Evolutionary conservation across 2,329 filamentous ascomycete species (phyloP).

Genomic region (Colletotrichum shisoi): DNA sequence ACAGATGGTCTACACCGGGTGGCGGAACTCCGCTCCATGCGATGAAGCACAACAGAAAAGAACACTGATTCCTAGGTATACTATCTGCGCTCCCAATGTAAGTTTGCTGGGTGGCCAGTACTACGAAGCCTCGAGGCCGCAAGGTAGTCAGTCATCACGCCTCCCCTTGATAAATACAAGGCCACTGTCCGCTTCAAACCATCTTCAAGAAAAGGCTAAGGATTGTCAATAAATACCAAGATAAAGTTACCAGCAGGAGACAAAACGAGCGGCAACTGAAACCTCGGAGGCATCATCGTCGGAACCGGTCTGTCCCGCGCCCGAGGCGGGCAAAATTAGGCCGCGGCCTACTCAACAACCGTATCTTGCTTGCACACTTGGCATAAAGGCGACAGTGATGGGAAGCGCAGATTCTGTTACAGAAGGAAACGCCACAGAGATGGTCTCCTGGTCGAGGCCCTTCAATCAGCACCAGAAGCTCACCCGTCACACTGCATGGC

Average conservation of each 20-base stretch:
- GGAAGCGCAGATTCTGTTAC: constrained; percentile 20
- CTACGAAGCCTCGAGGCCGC: constrained; percentile 1
- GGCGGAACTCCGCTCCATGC: not conserved
- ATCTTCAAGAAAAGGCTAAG: constrained; percentile 9
- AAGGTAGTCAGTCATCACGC: too few species aligned
- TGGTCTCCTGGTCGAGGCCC: not conserved
- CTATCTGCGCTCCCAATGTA: not conserved
- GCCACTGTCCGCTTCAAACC: constrained; percentile 18
- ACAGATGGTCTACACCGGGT: not conserved
- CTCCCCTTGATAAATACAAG: not conserved
- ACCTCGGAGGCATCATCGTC: constrained; percentile 28
- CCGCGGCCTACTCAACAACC: too few species aligned
- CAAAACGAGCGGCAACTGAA: constrained; percentile 26
- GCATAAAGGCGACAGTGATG: constrained; percentile 31
- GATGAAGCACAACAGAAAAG: not conserved
- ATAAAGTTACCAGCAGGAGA: not conserved
- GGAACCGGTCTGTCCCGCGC: constrained; percentile 13
- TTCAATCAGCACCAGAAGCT: constrained; percentile 11
- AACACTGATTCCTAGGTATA: constrained; percentile 1
- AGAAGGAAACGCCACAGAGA: constrained; percentile 4
- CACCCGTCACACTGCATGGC: constrained; percentile 30
- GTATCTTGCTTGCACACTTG: not conserved
- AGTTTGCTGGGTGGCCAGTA: constrained; percentile 4
- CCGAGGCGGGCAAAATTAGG: not conserved
- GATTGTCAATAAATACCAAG: not conserved